Evolutionary conservation across 169 alveolate genomes (phyloP).

Genomic region (Plasmodium inui): DNA sequence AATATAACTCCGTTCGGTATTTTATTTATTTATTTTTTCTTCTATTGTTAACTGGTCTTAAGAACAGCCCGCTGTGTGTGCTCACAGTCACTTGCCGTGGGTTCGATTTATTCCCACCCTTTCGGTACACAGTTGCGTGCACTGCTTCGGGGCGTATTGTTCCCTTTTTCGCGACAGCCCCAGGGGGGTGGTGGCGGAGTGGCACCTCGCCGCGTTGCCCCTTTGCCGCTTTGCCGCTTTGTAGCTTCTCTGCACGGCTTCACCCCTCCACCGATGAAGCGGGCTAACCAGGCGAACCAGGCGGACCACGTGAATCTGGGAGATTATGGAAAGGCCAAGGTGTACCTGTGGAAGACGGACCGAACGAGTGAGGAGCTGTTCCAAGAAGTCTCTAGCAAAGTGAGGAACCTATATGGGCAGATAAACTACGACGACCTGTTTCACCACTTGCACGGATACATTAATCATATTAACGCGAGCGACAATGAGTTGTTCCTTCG

Average conservation of each 20-base stretch:
- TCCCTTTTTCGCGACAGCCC: not conserved
- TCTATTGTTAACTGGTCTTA: not conserved
- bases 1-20: not conserved
- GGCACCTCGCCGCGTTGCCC: not conserved
- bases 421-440: constrained; percentile 68
- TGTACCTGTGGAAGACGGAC: constrained; percentile 73
- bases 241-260: not conserved
- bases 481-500: constrained; percentile 51
- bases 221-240: not conserved
- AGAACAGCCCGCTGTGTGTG: not conserved
- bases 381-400: constrained; percentile 18
- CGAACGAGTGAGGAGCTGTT: constrained; percentile 53
- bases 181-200: no score
- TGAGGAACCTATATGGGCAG: constrained; percentile 51
- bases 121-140: not conserved
- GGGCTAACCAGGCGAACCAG: not conserved
- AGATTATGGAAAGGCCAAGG: constrained; percentile 63
- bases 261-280: not conserved
- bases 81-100: not conserved
- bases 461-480: constrained; percentile 33
- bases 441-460: constrained; percentile 52
- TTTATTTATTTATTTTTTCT: no score
- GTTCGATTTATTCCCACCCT: not conserved
- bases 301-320: constrained; percentile 21
- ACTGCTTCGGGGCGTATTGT: not conserved